Base-by-base conservation (phyloP, 2,329 filamentous ascomycete genomes). In the Colletotrichum liaoningense region DNA sequence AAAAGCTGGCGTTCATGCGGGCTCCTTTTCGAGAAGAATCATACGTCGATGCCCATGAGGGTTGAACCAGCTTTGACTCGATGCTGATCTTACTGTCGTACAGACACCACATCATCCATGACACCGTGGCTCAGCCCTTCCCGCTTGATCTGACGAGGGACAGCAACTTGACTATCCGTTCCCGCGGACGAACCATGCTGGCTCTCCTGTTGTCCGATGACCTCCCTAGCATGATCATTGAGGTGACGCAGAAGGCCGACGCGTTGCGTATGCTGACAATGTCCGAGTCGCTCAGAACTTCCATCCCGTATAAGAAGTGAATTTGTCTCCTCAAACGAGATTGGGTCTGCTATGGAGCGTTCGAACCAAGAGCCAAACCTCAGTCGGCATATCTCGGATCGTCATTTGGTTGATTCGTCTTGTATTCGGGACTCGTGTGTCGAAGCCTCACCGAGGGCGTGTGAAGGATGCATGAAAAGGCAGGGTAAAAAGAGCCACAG, bases 11-110 rank as follows among this genome's bases (percentile, higher is more conserved):
- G 12, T 26, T 19, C 38, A 16, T 42, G 57, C 57, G 14, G 57
- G 22, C 33, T 33, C 24, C 14, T 26, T 33, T 42, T 42, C 14
- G 42, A n/a, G 19, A n/a, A 49, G 42, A 49, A 19, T 19, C 42
- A 49, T 49, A 49, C 19, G 42, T 42, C 38, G 38, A 42, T 19
- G 38, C 38, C 38, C 38, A 42, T 6, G 14, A 16, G 14, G 7
- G 16, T 49, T 28, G 19, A 19, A n/a, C 19, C 7, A 55, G 46
- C 16, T 65, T 55, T 52, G 49, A 26, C 67, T 33, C 59, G 46
- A 38, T 49, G 62, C 71, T 57, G 62, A 74, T 68, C 68, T 72
- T 46, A 74, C 52, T 42, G 63, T 72, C 58, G 69, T 49, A 74
- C 72, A 64, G 12, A 63, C 30, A 58, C 46, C 52, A 16, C 68